These are phyloP conservation scores for Selenicereus undatus DNA, from an alignment of 148 eudicot species.

Conservation along the genomic window DNA sequence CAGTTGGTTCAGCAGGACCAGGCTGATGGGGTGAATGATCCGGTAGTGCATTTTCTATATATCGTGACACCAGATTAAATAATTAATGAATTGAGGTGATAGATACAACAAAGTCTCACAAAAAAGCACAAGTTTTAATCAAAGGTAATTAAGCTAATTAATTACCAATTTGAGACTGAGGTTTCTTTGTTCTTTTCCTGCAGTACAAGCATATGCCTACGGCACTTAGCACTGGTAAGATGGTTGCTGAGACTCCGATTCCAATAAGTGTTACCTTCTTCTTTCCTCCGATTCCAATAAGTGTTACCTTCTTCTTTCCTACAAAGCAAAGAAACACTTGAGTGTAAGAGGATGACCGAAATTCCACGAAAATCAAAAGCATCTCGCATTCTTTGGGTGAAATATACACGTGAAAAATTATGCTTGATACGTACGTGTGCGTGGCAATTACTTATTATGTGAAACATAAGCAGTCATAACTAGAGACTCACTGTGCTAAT, in stretches of 20 bases:
- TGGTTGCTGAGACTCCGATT: background rate
- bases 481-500: too few relatives aligned
- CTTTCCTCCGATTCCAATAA: background rate
- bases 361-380: background rate
- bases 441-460: too few relatives aligned
- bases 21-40: background rate
- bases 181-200: conserved; percentile 1
- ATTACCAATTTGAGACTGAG: conserved; percentile 7
- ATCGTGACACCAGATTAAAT: background rate
- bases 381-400: too few relatives aligned
- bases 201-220: background rate
- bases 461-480: too few relatives aligned
- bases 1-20: background rate
- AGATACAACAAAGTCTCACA: background rate
- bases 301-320: background rate
- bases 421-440: too few relatives aligned
- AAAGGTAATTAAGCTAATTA: background rate
- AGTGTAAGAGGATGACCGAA: background rate
- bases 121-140: background rate
- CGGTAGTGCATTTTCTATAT: background rate
- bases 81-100: background rate
- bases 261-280: background rate
- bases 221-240: background rate
- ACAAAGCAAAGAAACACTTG: background rate
- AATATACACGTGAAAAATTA: too few relatives aligned